phyloP scores from a whole-genome alignment of 495 filamentous ascomycete species.

The Lindgomyces ingoldianus region DNA sequence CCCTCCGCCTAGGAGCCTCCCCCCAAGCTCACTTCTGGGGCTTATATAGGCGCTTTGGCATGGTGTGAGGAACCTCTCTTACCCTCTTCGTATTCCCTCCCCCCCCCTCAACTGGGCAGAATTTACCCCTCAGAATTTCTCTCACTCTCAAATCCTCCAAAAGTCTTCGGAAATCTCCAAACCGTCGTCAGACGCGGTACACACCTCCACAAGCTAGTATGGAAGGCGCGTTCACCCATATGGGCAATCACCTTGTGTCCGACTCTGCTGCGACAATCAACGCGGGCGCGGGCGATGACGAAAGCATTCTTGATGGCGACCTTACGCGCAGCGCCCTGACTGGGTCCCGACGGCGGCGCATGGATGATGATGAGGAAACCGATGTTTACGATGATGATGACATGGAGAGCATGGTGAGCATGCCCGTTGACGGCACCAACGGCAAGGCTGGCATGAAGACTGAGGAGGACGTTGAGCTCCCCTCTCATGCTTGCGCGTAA shows the following conservation, averaged over 20 bases:
- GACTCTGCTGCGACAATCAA: conserved; percentile 74
- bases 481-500: conserved; percentile 94
- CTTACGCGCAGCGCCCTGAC: conserved; percentile 62
- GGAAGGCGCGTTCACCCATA: conserved; percentile 84
- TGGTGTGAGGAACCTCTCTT: not conserved
- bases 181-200: not conserved
- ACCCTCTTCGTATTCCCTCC: not conserved
- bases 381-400: conserved; percentile 89
- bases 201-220: conserved; percentile 46
- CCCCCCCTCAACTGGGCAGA: not conserved
- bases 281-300: conserved; percentile 76
- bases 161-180: not conserved
- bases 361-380: conserved; percentile 80
- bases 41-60: not conserved
- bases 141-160: not conserved
- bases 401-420: conserved; percentile 85
- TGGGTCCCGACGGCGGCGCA: conserved; percentile 67
- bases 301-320: conserved; percentile 68
- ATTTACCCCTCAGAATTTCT: not conserved
- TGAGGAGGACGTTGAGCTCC: conserved; percentile 89
- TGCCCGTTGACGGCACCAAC: conserved; percentile 73
- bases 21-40: not conserved
- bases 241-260: conserved; percentile 78
- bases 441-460: conserved; percentile 61
- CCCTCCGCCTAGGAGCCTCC: not conserved